Percentiles rank a stretch among this genome's conserved stretches.
Evolutionary conservation across 2,329 filamentous ascomycete species (phyloP).

Genomic region (Calycina herbarum): DNA sequence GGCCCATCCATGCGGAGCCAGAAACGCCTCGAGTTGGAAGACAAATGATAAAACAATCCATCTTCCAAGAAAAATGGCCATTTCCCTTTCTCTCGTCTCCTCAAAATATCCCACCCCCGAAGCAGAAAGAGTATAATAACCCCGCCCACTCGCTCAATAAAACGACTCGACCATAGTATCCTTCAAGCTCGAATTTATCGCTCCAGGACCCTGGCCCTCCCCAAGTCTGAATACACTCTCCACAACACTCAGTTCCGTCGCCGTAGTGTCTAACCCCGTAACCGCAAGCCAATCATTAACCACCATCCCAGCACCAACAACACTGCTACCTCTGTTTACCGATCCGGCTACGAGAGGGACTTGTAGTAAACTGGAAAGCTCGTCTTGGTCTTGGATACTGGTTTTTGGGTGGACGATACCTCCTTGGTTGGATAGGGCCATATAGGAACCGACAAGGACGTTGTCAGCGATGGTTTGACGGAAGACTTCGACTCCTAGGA

Average conservation of each 20-base stretch:
- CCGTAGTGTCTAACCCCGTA: slow-evolving; percentile 89
- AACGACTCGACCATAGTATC: slow-evolving; percentile 99
- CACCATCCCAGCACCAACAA: slow-evolving; percentile 96
- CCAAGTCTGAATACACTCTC: slow-evolving; percentile 95
- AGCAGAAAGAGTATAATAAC: background rate
- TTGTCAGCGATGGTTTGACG: slow-evolving; percentile 96
- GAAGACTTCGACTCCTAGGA: slow-evolving; percentile 86
- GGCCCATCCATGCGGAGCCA: background rate
- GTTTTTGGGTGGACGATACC: slow-evolving; percentile 98
- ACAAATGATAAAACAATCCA: background rate
- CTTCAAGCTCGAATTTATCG: slow-evolving; percentile 84
- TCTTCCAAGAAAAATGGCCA: background rate
- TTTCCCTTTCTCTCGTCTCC: background rate
- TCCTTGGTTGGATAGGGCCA: slow-evolving; percentile 93
- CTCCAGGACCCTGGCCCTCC: slow-evolving; percentile 76
- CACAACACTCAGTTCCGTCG: slow-evolving; percentile 95
- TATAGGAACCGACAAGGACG: slow-evolving; percentile 94
- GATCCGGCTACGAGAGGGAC: slow-evolving; percentile 93
- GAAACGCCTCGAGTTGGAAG: slow-evolving; percentile 10
- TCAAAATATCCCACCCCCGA: background rate
- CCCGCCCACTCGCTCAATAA: slow-evolving; percentile 61
- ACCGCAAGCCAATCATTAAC: slow-evolving; percentile 98
- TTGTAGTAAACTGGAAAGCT: slow-evolving; percentile 88
- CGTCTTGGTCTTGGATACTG: slow-evolving; percentile 95
- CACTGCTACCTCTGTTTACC: slow-evolving; percentile 88